Percentiles rank a stretch among this genome's conserved stretches.
Conservation (phyloP, 2,329 filamentous ascomycete species). For the Beauveria asiatica region DNA sequence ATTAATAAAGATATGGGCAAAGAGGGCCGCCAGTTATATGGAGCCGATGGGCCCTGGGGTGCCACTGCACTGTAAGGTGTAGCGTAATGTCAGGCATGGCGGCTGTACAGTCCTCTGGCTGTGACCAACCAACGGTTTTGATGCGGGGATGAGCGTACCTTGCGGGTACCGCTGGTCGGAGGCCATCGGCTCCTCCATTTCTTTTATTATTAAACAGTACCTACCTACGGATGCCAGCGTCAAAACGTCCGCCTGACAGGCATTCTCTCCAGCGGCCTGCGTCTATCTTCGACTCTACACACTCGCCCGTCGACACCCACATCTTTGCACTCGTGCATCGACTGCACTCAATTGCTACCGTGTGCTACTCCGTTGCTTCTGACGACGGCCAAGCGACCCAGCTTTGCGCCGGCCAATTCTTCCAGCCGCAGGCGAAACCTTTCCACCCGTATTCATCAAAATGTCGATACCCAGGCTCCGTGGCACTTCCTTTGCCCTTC, state of each 20-base stretch:
- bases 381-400: not conserved
- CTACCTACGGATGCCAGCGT: not conserved
- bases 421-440: not conserved
- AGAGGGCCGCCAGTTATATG: slow-evolving; percentile 1
- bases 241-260: not conserved
- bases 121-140: not conserved
- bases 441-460: not conserved
- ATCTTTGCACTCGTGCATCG: not conserved
- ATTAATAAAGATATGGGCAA: not conserved
- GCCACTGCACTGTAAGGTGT: not conserved
- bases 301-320: not conserved
- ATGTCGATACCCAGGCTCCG: slow-evolving; percentile 43
- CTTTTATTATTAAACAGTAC: slow-evolving; percentile 5
- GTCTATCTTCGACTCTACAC: not conserved
- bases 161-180: slow-evolving; percentile 18
- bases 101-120: not conserved
- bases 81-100: slow-evolving; percentile 1
- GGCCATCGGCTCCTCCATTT: slow-evolving; percentile 13
- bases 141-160: slow-evolving; percentile 10
- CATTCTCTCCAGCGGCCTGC: not conserved
- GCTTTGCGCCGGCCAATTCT: not conserved
- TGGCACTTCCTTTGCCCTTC: slow-evolving; percentile 40
- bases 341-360: not conserved
- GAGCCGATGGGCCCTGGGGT: slow-evolving; percentile 1
- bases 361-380: not conserved